Evolutionary conservation across 306 rosid species (phyloP).

Genomic region (Vigna angularis): DNA sequence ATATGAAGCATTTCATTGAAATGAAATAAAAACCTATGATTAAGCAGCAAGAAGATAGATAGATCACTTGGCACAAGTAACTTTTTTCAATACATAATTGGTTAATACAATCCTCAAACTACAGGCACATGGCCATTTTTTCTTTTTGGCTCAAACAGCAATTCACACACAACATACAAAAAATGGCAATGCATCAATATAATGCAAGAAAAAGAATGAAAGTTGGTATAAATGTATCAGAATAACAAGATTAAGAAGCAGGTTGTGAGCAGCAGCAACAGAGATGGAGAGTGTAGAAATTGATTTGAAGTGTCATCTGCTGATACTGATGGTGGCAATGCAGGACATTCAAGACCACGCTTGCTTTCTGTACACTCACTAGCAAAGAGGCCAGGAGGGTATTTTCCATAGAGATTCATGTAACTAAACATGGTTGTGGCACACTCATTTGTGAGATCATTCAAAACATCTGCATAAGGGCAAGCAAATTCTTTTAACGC

Average conservation of each 20-base stretch:
- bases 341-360: conserved; percentile 75
- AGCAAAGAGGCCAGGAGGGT: conserved; percentile 95
- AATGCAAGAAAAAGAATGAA: conserved; percentile 35
- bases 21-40: neutral
- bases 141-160: neutral
- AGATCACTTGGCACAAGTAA: neutral
- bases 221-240: conserved; percentile 41
- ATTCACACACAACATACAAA: conserved; percentile 27
- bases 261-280: conserved; percentile 48
- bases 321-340: conserved; percentile 58
- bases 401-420: conserved; percentile 84
- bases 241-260: conserved; percentile 50
- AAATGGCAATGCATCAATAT: conserved; percentile 10
- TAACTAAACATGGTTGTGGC: conserved; percentile 97
- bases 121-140: neutral
- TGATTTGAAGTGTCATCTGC: conserved; percentile 49
- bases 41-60: neutral
- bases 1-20: neutral
- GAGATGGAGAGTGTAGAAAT: conserved; percentile 48
- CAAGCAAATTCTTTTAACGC: conserved; percentile 84
- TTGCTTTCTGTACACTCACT: conserved; percentile 77
- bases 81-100: neutral
- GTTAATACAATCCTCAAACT: neutral
- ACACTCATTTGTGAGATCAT: conserved; percentile 79
- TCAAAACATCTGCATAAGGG: conserved; percentile 69